Evolutionary conservation across 75 land plant genomes (phyloP).

Genomic region (Picea glauca): DNA sequence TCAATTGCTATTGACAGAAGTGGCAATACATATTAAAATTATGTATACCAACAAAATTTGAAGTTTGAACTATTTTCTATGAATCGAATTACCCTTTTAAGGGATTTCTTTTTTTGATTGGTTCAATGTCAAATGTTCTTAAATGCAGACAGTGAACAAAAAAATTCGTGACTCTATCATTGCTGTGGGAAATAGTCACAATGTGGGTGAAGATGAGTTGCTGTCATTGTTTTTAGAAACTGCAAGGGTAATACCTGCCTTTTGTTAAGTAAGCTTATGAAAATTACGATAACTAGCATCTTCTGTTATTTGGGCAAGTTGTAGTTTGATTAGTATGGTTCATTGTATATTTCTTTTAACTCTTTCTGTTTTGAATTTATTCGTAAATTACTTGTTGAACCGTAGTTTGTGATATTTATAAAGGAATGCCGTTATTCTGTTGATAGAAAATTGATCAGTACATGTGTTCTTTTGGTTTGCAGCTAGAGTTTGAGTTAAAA

Average conservation of each 20-base stretch:
- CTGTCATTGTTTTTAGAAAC: slow-evolving; percentile 36
- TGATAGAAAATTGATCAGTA: slow-evolving; percentile 6
- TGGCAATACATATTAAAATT: neutral
- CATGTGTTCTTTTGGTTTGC: neutral
- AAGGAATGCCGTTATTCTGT: neutral
- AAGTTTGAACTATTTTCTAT: neutral
- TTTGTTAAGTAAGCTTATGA: neutral
- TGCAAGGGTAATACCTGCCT: slow-evolving; percentile 15
- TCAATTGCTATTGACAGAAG: slow-evolving; percentile 1
- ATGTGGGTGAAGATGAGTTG: slow-evolving; percentile 20
- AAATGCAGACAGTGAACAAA: slow-evolving; percentile 27
- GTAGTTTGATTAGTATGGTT: neutral
- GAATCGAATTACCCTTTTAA: neutral
- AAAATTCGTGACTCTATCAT: slow-evolving; percentile 30
- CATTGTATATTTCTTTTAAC: neutral
- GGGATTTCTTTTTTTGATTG: neutral
- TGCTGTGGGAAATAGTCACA: slow-evolving; percentile 13
- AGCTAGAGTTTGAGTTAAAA: slow-evolving; percentile 42
- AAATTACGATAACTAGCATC: neutral
- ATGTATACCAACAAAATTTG: neutral
- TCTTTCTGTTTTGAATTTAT: neutral
- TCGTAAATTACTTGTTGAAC: neutral
- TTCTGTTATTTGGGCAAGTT: neutral
- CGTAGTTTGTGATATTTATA: neutral
- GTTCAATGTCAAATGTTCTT: neutral